Conservation (phyloP, 2,329 filamentous ascomycete species). For the Cordyceps farinosa region DNA sequence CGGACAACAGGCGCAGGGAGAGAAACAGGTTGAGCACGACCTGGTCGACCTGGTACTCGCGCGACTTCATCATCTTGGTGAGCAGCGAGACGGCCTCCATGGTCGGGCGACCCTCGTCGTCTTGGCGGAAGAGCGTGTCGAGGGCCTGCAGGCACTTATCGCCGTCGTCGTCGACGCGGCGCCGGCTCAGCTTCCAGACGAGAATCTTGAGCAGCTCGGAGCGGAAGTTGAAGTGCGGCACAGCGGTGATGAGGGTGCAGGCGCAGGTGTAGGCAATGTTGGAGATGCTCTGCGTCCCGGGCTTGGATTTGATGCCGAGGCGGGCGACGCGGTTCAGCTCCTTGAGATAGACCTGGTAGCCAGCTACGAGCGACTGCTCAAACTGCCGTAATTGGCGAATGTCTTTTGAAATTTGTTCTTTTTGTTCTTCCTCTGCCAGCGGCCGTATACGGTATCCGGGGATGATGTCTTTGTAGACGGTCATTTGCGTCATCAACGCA, state of each 20-base stretch:
- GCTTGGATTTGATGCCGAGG: conserved; percentile 40
- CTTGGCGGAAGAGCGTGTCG: conserved; percentile 76
- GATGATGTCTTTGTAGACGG: conserved; percentile 93
- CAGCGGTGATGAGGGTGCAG: conserved; percentile 72
- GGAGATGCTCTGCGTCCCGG: conserved; percentile 51
- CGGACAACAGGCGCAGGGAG: conserved; percentile 79
- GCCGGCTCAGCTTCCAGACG: conserved; percentile 74
- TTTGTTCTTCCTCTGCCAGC: conserved; percentile 67
- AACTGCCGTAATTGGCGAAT: conserved; percentile 77
- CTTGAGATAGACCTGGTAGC: conserved; percentile 82
- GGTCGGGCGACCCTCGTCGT: conserved; percentile 85
- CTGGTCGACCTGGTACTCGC: conserved; percentile 79
- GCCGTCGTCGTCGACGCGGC: conserved; percentile 70
- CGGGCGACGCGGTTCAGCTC: conserved; percentile 67
- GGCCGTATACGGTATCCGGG: conserved; percentile 93
- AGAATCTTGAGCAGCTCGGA: conserved; percentile 83
- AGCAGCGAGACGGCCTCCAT: conserved; percentile 82
- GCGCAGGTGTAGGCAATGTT: conserved; percentile 81
- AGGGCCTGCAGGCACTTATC: conserved; percentile 73
- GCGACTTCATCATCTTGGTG: conserved; percentile 91
- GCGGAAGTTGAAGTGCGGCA: conserved; percentile 97
- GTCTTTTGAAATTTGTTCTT: conserved; percentile 85
- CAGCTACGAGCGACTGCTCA: conserved; percentile 80
- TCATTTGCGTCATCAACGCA: conserved; percentile 78
- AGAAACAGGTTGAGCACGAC: conserved; percentile 87